phyloP scores from a whole-genome alignment of 208 protist species.

The Crithidia fasciculata region DNA sequence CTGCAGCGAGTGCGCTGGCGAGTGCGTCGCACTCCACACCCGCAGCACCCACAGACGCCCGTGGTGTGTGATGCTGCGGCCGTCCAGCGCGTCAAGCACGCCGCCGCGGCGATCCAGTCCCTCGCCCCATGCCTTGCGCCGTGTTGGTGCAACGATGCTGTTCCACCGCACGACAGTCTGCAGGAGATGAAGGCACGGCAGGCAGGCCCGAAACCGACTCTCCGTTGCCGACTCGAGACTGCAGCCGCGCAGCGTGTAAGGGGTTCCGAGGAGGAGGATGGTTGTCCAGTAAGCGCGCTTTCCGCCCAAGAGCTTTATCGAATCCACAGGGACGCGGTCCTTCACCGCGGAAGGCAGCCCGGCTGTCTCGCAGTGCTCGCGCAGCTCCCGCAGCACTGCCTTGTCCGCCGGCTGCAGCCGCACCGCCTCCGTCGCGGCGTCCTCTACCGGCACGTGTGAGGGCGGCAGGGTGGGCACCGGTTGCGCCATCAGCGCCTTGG shows the following conservation, averaged over 20 bases:
- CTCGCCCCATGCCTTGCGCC: slow-evolving; percentile 17
- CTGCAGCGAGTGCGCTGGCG: slow-evolving; percentile 43
- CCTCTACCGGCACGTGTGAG: slow-evolving; percentile 31
- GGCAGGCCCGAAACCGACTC: slow-evolving; percentile 56
- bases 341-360: slow-evolving; percentile 43
- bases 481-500: slow-evolving; percentile 18
- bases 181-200: slow-evolving; percentile 82
- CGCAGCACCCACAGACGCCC: slow-evolving; percentile 56
- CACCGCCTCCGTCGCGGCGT: slow-evolving; percentile 34
- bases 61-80: slow-evolving; percentile 24
- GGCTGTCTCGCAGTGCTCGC: slow-evolving; percentile 34
- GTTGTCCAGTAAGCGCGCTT: slow-evolving; percentile 52
- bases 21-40: slow-evolving; percentile 48
- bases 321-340: neutral
- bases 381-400: slow-evolving; percentile 35
- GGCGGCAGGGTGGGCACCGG: slow-evolving; percentile 27
- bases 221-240: slow-evolving; percentile 36
- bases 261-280: slow-evolving; percentile 64
- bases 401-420: slow-evolving; percentile 38
- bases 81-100: slow-evolving; percentile 11
- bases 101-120: slow-evolving; percentile 6
- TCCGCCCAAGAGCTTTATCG: neutral
- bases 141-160: neutral
- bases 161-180: slow-evolving; percentile 26
- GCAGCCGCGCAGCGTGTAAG: slow-evolving; percentile 68